Evolutionary conservation across 225 moss, liverwort and hornwort species (phyloP), one percentile per base, ranked within the genome.

Genomic region (Sphagnum contortum): DNA sequence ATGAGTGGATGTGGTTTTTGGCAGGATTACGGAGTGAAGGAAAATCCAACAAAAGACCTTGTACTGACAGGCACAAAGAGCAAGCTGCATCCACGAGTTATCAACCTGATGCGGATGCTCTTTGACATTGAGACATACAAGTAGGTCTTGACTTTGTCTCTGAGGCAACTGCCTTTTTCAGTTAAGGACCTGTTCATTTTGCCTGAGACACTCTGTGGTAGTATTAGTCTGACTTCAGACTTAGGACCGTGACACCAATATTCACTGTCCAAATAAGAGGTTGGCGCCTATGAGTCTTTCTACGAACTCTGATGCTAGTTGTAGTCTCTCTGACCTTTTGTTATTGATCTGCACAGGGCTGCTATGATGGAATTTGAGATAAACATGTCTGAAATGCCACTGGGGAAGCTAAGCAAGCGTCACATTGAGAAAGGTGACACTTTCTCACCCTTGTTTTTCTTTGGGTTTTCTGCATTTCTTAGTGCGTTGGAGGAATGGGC

Each of bases 331-430:
- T 29, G 29, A 29, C 29, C 29, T 29, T 0, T 29, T 29, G 29
- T 29, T 29, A 29, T 29, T 29, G 29, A 29, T 29, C 29, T 29
- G 29, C 29, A 29, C 76, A 98, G 98, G 76, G 87, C 93, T 77
- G 90, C 93, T 49, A 79, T 98, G 85, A 91, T 83, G 89, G 93
- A 98, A 59, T 93, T 93, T 63, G 93, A 98, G 77, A 98, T 98
- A 57, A 91, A 93, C 61, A 82, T 84, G 80, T 77, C 87, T 47
- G 98, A 98, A 69, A 98, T 98, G 98, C 98, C 93, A 49, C 73
- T 98, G 71, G 98, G 93, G 77, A 98, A 89, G 77, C 66, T 98
- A 73, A 98, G 93, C 84, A 98, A 91, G 70, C 81, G 85, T 53
- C 89, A 93, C 66, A 93, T 98, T 62, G 85, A 89, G 71, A 80